Base-by-base conservation (phyloP, 2,329 filamentous ascomycete species). In the Paracoccidioides brasiliensis region DNA sequence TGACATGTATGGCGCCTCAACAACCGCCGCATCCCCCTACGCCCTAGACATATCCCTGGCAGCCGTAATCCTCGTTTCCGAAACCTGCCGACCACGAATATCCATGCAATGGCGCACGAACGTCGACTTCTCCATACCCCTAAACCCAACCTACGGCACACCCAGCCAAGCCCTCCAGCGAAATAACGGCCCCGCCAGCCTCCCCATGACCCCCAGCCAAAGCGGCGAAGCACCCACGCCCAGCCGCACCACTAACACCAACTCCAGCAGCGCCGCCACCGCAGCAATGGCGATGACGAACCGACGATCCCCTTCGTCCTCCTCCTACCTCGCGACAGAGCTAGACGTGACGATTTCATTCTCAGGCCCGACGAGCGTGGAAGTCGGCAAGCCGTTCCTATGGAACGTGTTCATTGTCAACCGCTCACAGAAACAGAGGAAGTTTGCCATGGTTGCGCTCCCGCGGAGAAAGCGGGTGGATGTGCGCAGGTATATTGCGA, bases 401-500 rank as follows among this genome's bases (percentile, higher is more conserved):
- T 80, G 80, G 75, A 70, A 74, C 42, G 70, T 83, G 3, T 80
- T 83, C 57, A 77, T 83, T 42, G 75, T 82, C 55, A 84, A 84
- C 60, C 75, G 76, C 10, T 81, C 79, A 12, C 66, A 70, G n/a
- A 73, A 74, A 51, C 63, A 71, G 22, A 74, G 78, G 3, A 78
- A 79, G 60, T 74, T 84, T 52, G 76, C 77, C 5, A 69, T 84
- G 43, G 66, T 79, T 22, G 75, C 76, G 1, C 71, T 82, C 14
- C 75, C 78, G 3, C 76, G 72, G 55, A 67, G 75, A 37, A 76
- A 72, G 61, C 69, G 71, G 52, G 65, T 71, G 2, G 68, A 71
- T 50, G 58, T 63, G 12, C 62, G 70, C 10, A 70, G 68, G 8
- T 76, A 79, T 61, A 64, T 70, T 58, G 59, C 74, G 53, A 68